Conservation (phyloP, 2,329 filamentous ascomycete species). For the Biscogniauxia mediterranea region DNA sequence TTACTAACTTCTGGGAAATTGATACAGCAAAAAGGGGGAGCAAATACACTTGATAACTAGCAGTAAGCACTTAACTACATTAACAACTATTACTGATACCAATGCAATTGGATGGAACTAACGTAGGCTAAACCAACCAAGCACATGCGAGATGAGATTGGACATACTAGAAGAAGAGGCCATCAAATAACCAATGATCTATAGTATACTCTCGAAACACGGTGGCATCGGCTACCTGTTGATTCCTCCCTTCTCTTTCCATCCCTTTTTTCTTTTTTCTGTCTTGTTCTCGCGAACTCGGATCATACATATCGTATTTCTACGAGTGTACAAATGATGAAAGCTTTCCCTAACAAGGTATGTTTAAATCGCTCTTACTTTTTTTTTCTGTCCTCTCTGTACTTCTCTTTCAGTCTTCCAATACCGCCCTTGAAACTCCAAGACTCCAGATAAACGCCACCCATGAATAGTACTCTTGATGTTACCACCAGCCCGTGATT, state of each 20-base stretch:
- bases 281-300: background rate
- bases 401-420: constrained; percentile 19
- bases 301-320: background rate
- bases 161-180: background rate
- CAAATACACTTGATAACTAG: too few relatives aligned
- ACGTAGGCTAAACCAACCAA: background rate
- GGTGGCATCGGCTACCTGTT: background rate
- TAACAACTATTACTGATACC: too few relatives aligned
- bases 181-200: background rate
- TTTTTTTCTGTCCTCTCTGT: constrained; percentile 17
- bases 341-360: background rate
- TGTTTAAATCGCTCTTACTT: background rate
- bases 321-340: constrained; percentile 6
- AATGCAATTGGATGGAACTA: background rate
- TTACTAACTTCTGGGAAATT: too few relatives aligned
- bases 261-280: background rate
- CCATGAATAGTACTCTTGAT: constrained; percentile 26
- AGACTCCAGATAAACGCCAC: constrained; percentile 17
- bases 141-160: background rate
- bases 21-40: too few relatives aligned
- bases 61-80: too few relatives aligned
- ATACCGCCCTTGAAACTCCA: constrained; percentile 13
- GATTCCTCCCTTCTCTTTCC: too few relatives aligned
- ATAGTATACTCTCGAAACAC: background rate
- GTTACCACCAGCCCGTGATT: constrained; percentile 20